phyloP scores from a whole-genome alignment of 1,284 basidiomycete species.

The Marasmius fiardii region DNA sequence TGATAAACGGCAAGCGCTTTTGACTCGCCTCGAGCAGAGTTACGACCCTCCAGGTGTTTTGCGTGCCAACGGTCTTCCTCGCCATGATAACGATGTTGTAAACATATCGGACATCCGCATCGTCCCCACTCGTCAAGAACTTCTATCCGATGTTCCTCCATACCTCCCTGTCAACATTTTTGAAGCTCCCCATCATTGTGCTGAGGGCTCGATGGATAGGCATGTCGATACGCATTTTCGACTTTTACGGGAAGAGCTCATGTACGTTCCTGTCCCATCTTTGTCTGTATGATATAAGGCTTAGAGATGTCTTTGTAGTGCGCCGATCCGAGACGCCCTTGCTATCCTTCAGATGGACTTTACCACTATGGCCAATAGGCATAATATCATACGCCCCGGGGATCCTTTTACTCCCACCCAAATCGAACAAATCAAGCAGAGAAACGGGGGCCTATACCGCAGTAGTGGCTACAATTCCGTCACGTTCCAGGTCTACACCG shows the following conservation, averaged over 20 bases:
- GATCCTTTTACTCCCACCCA: slow-evolving; percentile 19
- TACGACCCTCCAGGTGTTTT: slow-evolving; percentile 56
- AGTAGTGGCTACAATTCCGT: slow-evolving; percentile 37
- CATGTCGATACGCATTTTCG: slow-evolving; percentile 71
- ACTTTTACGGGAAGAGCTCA: slow-evolving; percentile 65
- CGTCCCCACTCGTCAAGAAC: slow-evolving; percentile 61
- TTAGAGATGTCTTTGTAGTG: slow-evolving; percentile 30
- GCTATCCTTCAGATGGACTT: slow-evolving; percentile 44
- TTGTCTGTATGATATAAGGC: neutral
- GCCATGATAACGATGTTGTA: slow-evolving; percentile 64
- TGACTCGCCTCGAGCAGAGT: slow-evolving; percentile 32
- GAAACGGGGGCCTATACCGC: slow-evolving; percentile 45
- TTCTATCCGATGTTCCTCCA: slow-evolving; percentile 40
- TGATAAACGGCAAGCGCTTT: slow-evolving; percentile 18
- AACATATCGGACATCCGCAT: slow-evolving; percentile 57
- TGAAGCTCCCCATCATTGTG: slow-evolving; percentile 58
- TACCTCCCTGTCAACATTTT: slow-evolving; percentile 58
- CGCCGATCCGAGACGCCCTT: slow-evolving; percentile 47
- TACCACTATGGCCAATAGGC: slow-evolving; percentile 1
- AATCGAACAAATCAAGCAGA: slow-evolving; percentile 33
- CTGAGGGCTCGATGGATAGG: slow-evolving; percentile 51
- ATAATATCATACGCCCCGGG: slow-evolving; percentile 8
- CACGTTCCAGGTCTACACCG: slow-evolving; percentile 58
- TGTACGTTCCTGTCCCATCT: slow-evolving; percentile 34
- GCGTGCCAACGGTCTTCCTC: slow-evolving; percentile 40